Conservation (phyloP, 2,329 filamentous ascomycete genomes). For the Lachnellula arida region DNA sequence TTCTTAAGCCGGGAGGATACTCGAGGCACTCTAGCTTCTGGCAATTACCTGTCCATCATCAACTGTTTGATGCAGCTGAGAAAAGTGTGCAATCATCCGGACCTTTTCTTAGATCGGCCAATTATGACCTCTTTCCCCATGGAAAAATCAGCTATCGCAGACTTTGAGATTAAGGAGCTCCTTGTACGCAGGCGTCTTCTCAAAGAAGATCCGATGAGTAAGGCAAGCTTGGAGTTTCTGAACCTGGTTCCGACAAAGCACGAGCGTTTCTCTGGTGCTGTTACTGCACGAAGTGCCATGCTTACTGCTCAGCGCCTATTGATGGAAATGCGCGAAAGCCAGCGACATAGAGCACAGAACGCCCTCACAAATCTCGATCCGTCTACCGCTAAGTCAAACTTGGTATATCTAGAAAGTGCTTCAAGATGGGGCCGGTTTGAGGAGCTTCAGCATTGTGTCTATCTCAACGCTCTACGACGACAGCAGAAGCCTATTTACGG, state of each 20-base stretch:
- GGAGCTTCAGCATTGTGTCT: slow-evolving; percentile 75
- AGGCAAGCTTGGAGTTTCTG: slow-evolving; percentile 69
- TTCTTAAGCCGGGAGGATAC: slow-evolving; percentile 91
- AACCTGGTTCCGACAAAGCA: slow-evolving; percentile 71
- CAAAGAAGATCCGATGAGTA: slow-evolving; percentile 55
- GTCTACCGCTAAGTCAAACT: slow-evolving; percentile 62
- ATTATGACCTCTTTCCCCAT: slow-evolving; percentile 98
- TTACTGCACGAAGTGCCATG: slow-evolving; percentile 53
- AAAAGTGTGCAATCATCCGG: slow-evolving; percentile 97
- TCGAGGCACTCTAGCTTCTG: slow-evolving; percentile 79
- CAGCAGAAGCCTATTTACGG: slow-evolving; percentile 80
- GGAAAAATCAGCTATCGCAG: slow-evolving; percentile 68
- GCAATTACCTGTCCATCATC: slow-evolving; percentile 97
- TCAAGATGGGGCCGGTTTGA: slow-evolving; percentile 66
- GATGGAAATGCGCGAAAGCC: slow-evolving; percentile 66
- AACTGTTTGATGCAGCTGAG: slow-evolving; percentile 96
- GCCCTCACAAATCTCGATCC: slow-evolving; percentile 55
- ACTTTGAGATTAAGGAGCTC: slow-evolving; percentile 68
- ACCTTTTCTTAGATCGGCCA: slow-evolving; percentile 90
- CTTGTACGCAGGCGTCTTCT: slow-evolving; percentile 64
- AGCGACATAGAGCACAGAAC: slow-evolving; percentile 57
- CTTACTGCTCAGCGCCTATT: slow-evolving; percentile 67
- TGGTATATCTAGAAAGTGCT: slow-evolving; percentile 68
- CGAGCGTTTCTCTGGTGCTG: slow-evolving; percentile 56
- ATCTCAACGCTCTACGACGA: slow-evolving; percentile 74